Evolutionary conservation across 768 basidiomycete species (phyloP).

Genomic region (Xerocomellus chrysenteron): DNA sequence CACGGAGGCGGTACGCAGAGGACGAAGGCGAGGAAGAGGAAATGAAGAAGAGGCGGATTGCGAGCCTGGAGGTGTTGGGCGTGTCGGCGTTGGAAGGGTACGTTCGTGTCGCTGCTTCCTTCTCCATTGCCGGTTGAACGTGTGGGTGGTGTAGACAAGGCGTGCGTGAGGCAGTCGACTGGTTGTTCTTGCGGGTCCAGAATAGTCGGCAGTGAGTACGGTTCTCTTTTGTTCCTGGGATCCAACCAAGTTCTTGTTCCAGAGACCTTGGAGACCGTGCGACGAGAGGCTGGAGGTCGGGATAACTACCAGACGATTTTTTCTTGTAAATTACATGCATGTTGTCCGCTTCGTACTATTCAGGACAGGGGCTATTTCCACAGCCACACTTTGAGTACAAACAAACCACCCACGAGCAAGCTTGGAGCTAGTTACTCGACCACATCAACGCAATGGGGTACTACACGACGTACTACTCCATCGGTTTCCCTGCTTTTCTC

Average conservation of each 20-base stretch:
- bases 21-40: conserved; percentile 46
- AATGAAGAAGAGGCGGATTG: conserved; percentile 54
- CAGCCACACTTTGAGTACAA: neutral
- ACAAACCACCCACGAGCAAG: no score
- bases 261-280: conserved; percentile 23
- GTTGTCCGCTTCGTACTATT: no score
- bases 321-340: neutral
- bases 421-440: neutral
- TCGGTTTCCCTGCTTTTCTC: conserved; percentile 69
- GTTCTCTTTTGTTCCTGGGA: neutral
- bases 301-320: neutral
- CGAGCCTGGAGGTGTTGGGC: conserved; percentile 86
- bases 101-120: conserved; percentile 13
- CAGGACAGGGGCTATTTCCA: conserved; percentile 1
- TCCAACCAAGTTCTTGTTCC: neutral
- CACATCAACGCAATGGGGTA: conserved; percentile 24
- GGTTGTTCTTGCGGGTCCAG: conserved; percentile 92
- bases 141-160: conserved; percentile 59
- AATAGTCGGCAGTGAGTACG: conserved; percentile 66
- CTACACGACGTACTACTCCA: conserved; percentile 52
- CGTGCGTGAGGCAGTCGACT: conserved; percentile 86
- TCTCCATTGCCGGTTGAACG: neutral
- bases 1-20: conserved; percentile 51
- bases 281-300: conserved; percentile 8
- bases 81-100: conserved; percentile 91